phyloP scores from a whole-genome alignment of 345 rosid species.

The Turnera subulata region DNA sequence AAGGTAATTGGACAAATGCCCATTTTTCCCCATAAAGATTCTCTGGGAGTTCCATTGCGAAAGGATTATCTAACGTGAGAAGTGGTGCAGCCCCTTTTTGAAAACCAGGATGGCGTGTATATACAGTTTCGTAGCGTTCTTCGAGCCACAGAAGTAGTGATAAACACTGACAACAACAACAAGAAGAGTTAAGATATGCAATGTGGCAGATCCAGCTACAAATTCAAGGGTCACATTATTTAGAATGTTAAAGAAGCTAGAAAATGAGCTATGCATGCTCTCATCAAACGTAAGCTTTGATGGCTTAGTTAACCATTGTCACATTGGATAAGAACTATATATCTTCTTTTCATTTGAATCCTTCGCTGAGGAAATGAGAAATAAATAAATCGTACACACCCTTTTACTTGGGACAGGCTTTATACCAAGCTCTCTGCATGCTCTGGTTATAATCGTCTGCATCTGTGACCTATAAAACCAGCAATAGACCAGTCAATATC shows the following conservation, averaged over 20 bases:
- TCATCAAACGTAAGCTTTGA: not conserved
- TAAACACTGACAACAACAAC: slow-evolving; percentile 61
- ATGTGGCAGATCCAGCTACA: too few species aligned
- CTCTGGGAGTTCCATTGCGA: slow-evolving; percentile 91
- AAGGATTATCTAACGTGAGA: slow-evolving; percentile 77
- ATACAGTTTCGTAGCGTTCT: slow-evolving; percentile 83
- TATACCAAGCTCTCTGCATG: slow-evolving; percentile 75
- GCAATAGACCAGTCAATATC: not conserved
- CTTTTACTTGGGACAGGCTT: slow-evolving; percentile 85
- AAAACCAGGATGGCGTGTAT: slow-evolving; percentile 84
- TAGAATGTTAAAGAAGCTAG: slow-evolving; percentile 2
- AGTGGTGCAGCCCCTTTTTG: slow-evolving; percentile 88
- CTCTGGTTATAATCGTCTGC: slow-evolving; percentile 90
- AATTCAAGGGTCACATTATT: too few species aligned
- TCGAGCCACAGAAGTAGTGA: slow-evolving; percentile 84
- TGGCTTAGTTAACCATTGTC: not conserved
- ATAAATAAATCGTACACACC: slow-evolving; percentile 34
- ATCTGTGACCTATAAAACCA: slow-evolving; percentile 72
- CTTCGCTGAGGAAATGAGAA: not conserved
- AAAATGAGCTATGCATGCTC: not conserved
- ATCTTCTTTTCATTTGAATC: not conserved
- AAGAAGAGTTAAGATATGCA: too few species aligned
- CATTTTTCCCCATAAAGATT: slow-evolving; percentile 84
- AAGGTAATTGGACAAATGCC: slow-evolving; percentile 94
- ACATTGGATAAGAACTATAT: not conserved